Evolutionary conservation across 140 eudicot species (phyloP).

Genomic region (Oenanthe javanica): DNA sequence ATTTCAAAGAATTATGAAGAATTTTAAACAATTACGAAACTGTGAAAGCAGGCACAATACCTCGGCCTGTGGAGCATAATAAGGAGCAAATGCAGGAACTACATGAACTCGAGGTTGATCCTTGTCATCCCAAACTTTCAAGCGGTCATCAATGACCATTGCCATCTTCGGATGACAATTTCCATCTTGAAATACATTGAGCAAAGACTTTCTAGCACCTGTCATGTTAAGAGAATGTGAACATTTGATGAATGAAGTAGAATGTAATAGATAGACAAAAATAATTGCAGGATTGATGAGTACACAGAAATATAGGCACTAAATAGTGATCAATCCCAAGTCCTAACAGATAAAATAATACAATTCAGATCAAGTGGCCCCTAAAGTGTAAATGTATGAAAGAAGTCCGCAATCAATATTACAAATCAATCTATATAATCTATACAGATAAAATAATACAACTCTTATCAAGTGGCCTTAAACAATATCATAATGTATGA

Average conservation of each 20-base stretch:
- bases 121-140: slow-evolving; percentile 93
- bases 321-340: neutral
- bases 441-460: neutral
- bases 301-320: neutral
- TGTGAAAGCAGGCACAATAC: slow-evolving; percentile 26
- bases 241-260: neutral
- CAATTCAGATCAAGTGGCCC: neutral
- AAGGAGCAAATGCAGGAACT: slow-evolving; percentile 95
- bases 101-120: slow-evolving; percentile 98
- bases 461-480: neutral
- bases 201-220: slow-evolving; percentile 81
- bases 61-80: slow-evolving; percentile 99
- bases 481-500: neutral
- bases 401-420: neutral
- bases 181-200: slow-evolving; percentile 75
- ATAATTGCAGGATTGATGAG: neutral
- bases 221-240: slow-evolving; percentile 5
- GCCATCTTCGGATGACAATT: slow-evolving; percentile 95
- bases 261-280: neutral
- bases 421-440: neutral
- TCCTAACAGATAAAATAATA: neutral
- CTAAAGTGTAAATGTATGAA: neutral
- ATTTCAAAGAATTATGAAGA: neutral
- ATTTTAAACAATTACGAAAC: neutral
- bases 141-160: slow-evolving; percentile 96